These are phyloP conservation scores for Amanita thiersii DNA, from an alignment of 768 basidiomycete genomes.

Conservation along the genomic window DNA sequence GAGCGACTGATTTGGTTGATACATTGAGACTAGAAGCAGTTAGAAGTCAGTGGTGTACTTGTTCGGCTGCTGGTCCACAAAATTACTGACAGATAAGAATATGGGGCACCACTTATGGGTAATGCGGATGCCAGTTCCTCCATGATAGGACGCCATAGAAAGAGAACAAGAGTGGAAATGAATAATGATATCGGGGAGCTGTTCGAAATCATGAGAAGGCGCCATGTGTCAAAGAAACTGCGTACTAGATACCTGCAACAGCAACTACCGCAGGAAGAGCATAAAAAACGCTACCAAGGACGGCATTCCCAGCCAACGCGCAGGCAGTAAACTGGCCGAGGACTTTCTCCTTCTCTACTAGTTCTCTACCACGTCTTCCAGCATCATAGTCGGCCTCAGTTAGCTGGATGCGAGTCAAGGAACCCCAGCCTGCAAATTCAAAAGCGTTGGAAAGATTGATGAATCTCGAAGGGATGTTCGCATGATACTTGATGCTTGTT, in stretches of 20 bases:
- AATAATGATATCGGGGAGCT: conserved; percentile 68
- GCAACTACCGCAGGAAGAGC: conserved; percentile 58
- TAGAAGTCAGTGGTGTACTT: background rate
- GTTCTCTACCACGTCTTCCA: conserved; percentile 23
- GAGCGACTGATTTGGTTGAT: conserved; percentile 52
- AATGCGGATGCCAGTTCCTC: conserved; percentile 63
- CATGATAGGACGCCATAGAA: conserved; percentile 71
- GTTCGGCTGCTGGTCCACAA: background rate
- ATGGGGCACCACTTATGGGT: conserved; percentile 64
- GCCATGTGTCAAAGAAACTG: background rate
- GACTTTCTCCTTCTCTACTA: conserved; percentile 24
- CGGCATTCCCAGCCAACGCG: conserved; percentile 59
- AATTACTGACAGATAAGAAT: conserved; percentile 50
- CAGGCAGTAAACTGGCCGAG: conserved; percentile 60
- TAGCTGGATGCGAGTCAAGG: conserved; percentile 38
- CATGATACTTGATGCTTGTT: conserved; percentile 29
- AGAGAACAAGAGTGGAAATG: conserved; percentile 51
- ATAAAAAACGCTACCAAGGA: conserved; percentile 64
- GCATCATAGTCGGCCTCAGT: conserved; percentile 28
- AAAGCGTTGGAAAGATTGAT: conserved; percentile 54
- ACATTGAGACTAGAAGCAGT: conserved; percentile 42
- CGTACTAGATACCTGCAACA: conserved; percentile 50
- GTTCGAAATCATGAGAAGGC: background rate
- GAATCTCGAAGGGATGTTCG: conserved; percentile 48
- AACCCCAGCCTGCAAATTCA: conserved; percentile 71